A percentile compares a stretch with the other conserved stretches of the same genome.
phyloP scores from a whole-genome alignment of 1,139 yeast species.

The Suhomyces coccinellae region DNA sequence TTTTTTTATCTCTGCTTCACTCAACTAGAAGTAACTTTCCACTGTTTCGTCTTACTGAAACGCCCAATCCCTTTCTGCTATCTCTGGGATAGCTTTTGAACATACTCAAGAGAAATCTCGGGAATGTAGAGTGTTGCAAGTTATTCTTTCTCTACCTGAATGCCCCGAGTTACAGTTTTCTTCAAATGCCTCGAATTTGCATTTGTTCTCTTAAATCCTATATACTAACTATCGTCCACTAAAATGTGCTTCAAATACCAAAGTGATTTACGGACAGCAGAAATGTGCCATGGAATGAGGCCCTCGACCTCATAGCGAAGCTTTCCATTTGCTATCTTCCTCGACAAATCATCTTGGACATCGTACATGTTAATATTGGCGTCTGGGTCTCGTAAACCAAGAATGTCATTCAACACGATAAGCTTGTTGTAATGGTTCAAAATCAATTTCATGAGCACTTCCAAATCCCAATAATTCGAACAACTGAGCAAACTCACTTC shows the following conservation, averaged over 20 bases:
- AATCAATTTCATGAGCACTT: conserved; percentile 57
- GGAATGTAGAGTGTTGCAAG: too few species aligned
- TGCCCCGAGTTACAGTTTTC: too few species aligned
- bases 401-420: conserved; percentile 50
- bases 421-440: conserved; percentile 68
- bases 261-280: conserved; percentile 70
- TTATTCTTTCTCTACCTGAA: too few species aligned
- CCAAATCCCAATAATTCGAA: conserved; percentile 59
- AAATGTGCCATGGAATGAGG: conserved; percentile 78
- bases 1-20: too few species aligned
- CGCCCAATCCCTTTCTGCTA: too few species aligned
- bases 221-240: conserved; percentile 25
- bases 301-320: conserved; percentile 18
- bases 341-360: conserved; percentile 4
- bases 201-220: background rate
- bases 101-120: too few species aligned
- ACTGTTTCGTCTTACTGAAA: too few species aligned
- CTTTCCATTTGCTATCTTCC: conserved; percentile 7
- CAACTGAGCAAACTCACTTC: conserved; percentile 72
- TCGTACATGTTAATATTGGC: conserved; percentile 16
- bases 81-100: too few species aligned
- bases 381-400: conserved; percentile 35
- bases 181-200: too few species aligned
- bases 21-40: too few species aligned
- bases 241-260: conserved; percentile 46